These are phyloP conservation scores for Plicaturopsis crispa DNA, from an alignment of 768 basidiomycete genomes.

Conservation along the genomic window DNA sequence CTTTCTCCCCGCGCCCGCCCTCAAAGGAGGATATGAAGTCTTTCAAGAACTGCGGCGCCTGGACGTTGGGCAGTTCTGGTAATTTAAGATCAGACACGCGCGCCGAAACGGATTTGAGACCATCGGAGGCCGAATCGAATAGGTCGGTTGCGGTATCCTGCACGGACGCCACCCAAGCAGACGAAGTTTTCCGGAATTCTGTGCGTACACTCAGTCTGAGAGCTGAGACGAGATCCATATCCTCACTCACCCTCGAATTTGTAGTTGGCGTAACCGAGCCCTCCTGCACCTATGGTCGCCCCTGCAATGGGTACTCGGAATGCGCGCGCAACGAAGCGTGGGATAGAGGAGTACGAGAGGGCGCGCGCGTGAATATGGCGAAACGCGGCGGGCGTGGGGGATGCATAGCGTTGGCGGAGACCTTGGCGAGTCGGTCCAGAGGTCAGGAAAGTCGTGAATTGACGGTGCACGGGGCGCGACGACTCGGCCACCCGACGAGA, in stretches of 20 bases:
- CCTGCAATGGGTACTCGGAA: conserved; percentile 87
- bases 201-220: conserved; percentile 4
- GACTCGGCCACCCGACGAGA: conserved; percentile 20
- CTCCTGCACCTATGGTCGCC: conserved; percentile 84
- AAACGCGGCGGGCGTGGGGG: conserved; percentile 32
- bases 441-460: conserved; percentile 49
- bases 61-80: conserved; percentile 42
- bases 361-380: conserved; percentile 69
- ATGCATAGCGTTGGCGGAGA: conserved; percentile 40
- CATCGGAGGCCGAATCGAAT: conserved; percentile 65
- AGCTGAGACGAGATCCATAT: neutral
- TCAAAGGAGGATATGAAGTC: conserved; percentile 38
- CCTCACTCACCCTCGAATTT: conserved; percentile 78
- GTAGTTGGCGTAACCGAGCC: conserved; percentile 92
- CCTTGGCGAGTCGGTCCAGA: conserved; percentile 32
- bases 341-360: conserved; percentile 82
- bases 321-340: conserved; percentile 80
- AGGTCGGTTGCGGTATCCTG: conserved; percentile 67
- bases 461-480: conserved; percentile 43
- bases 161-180: conserved; percentile 55
- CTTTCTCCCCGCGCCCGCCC: conserved; percentile 22
- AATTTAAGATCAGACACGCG: conserved; percentile 56
- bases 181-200: conserved; percentile 70
- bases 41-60: conserved; percentile 62
- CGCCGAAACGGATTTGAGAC: conserved; percentile 51